Base-by-base conservation (phyloP, 2,329 filamentous ascomycete species). In the Metarhizium album region DNA sequence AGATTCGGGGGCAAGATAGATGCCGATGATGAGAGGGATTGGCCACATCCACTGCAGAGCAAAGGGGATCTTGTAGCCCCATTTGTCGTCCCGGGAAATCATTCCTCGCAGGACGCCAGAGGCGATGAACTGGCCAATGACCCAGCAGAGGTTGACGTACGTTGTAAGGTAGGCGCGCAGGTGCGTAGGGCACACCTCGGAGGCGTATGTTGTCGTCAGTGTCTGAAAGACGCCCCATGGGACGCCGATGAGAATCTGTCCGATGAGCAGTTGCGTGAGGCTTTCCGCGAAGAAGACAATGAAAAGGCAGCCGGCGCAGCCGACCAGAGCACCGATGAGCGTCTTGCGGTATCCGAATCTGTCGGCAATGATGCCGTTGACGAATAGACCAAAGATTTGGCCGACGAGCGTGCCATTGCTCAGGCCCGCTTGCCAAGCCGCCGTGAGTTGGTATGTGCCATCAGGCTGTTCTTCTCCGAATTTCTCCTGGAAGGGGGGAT, bases 401-500 rank as follows among this genome's bases (percentile, higher is more conserved):
- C 77, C 77, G 2, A 68, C 68, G 4, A 70, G 64, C 0, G 70
- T 67, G 9, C 70, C 75, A 43, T 76, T 77, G 42, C 67, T 69
- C 3, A 80, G 62, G 6, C 70, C 74, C 2, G 74, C 69, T 58
- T 79, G 76, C 77, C 77, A 80, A 0, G 69, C 63, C 2, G 73
- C 71, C 1, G 71, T 69, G 46, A 80, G 60, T 52, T 76, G 63
- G 52, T 75, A 75, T 0, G 55, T 62, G 1, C 67, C 71, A 27
- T 72, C 58, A 1, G 61, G 53, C 13, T 62, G 58, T 6, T 57
- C 48, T 0, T 58, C 53, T 8, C 73, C 73, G 50, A 71, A 77
- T 48, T 63, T 68, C 52, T 55, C 62, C 42, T 64, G 62, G 53
- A 67, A 74, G 18, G 58, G 67, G 1, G 57, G 67, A 55, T 69